A percentile compares a stretch with the other conserved stretches of the same genome.
phyloP scores from a whole-genome alignment of 257 asterid genomes.

The Catharanthus roseus region DNA sequence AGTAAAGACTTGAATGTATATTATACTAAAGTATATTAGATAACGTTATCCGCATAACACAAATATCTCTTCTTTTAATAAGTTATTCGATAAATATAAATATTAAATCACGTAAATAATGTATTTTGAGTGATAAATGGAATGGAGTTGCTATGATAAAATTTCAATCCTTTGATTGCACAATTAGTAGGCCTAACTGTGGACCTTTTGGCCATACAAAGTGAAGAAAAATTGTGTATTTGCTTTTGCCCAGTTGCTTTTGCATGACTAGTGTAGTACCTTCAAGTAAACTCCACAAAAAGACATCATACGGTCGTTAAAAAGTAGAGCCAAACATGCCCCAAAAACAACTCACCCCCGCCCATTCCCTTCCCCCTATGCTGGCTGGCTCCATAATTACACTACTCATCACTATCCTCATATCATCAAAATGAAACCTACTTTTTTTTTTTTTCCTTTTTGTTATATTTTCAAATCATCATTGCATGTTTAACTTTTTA shows the following conservation, averaged over 20 bases:
- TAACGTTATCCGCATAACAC: no score
- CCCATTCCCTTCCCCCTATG: neutral
- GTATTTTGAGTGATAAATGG: no score
- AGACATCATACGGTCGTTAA: slow-evolving; percentile 5
- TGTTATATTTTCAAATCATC: neutral
- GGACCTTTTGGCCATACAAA: neutral
- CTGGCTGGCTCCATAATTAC: neutral
- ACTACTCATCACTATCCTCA: neutral
- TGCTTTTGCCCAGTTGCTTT: neutral
- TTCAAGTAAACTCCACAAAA: neutral
- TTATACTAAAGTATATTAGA: no score
- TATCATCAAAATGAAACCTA: no score
- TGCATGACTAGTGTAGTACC: neutral
- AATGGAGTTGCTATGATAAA: no score
- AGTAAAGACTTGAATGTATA: no score
- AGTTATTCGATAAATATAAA: no score
- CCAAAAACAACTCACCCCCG: slow-evolving; percentile 9
- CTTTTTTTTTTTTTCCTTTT: neutral
- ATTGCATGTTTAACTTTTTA: neutral
- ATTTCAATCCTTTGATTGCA: no score
- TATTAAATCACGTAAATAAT: no score
- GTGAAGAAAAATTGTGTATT: neutral
- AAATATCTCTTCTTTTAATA: no score
- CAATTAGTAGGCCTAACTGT: no score
- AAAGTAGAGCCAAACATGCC: slow-evolving; percentile 11